Evolutionary conservation across 2,329 filamentous ascomycete genomes (phyloP).

Genomic region (Trichophyton equinum): DNA sequence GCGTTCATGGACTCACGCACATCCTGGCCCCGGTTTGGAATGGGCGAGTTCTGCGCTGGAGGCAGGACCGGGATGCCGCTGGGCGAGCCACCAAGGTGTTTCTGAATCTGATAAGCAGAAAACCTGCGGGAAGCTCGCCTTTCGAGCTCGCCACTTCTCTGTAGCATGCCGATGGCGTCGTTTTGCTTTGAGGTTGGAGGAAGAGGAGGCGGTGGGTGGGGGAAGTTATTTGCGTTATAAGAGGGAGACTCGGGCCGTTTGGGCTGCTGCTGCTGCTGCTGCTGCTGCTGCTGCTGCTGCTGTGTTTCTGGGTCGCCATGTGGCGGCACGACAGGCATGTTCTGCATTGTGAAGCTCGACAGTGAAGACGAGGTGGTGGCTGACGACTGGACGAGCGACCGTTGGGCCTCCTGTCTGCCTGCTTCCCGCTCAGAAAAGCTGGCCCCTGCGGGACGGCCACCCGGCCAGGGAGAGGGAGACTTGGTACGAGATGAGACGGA

Average conservation of each 20-base stretch:
- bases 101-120: slow-evolving; percentile 92
- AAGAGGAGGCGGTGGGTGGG: slow-evolving; percentile 57
- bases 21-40: slow-evolving; percentile 72
- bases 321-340: slow-evolving; percentile 59
- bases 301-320: slow-evolving; percentile 39
- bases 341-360: slow-evolving; percentile 66
- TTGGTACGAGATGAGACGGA: slow-evolving; percentile 16
- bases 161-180: slow-evolving; percentile 79
- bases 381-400: slow-evolving; percentile 18
- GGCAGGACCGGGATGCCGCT: slow-evolving; percentile 80
- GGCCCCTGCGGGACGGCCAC: slow-evolving; percentile 17
- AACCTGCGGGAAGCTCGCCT: slow-evolving; percentile 84
- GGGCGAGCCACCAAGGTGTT: slow-evolving; percentile 69
- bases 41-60: slow-evolving; percentile 60
- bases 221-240: slow-evolving; percentile 15
- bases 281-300: slow-evolving; percentile 8
- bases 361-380: slow-evolving; percentile 14
- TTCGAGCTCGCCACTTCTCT: slow-evolving; percentile 84
- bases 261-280: slow-evolving; percentile 9
- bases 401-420: slow-evolving; percentile 29
- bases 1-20: slow-evolving; percentile 66
- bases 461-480: slow-evolving; percentile 19
- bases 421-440: slow-evolving; percentile 30
- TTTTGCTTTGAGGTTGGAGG: slow-evolving; percentile 76
- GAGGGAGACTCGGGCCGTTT: slow-evolving; percentile 17